phyloP scores from a whole-genome alignment of 805 yeast species.

The Myxozyma neglecta region DNA sequence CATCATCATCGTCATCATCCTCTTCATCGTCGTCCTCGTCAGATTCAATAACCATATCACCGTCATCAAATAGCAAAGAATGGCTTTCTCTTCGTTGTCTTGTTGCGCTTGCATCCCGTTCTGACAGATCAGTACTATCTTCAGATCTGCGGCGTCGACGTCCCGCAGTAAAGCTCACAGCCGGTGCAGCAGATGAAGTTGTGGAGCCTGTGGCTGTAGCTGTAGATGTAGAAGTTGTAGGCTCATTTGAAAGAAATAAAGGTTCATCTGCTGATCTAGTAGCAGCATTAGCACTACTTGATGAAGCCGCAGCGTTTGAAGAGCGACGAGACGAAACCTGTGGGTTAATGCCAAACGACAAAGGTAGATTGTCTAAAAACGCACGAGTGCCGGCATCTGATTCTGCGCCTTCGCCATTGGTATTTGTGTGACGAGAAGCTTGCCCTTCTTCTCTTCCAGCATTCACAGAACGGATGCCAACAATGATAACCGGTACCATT shows the following conservation, averaged over 20 bases:
- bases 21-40: conserved; percentile 22
- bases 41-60: conserved; percentile 11
- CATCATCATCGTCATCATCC: conserved; percentile 23
- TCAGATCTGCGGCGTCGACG: conserved; percentile 24
- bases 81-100: conserved; percentile 11
- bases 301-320: background rate
- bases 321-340: too few relatives aligned
- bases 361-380: conserved; percentile 14
- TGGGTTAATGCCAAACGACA: conserved; percentile 5
- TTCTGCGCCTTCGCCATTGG: conserved; percentile 11
- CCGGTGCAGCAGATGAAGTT: background rate
- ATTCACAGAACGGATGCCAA: conserved; percentile 49
- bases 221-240: background rate
- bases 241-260: background rate
- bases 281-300: background rate
- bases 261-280: background rate
- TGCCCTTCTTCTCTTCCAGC: background rate
- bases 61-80: conserved; percentile 13
- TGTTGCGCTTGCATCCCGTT: conserved; percentile 4
- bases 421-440: background rate
- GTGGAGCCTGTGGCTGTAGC: background rate
- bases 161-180: background rate
- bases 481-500: conserved; percentile 50
- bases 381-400: conserved; percentile 8
- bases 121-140: conserved; percentile 13